Evolutionary conservation across 2,329 filamentous ascomycete genomes (phyloP).

Genomic region (Arthrobotrys conoides): DNA sequence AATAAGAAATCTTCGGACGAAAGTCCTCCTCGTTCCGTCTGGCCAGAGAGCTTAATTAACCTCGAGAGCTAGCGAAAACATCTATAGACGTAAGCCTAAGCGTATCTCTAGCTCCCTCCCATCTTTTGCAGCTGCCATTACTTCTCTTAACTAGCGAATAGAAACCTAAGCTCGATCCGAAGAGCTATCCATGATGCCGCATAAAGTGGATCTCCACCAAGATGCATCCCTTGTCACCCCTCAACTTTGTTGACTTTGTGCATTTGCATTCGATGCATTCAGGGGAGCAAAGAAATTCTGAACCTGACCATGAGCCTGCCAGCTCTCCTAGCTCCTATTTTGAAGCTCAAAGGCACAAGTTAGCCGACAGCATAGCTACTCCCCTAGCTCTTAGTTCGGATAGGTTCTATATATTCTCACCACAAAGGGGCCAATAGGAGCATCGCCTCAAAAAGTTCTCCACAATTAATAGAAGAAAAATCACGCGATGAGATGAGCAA

Average conservation of each 20-base stretch:
- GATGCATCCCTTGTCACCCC: constrained; percentile 37
- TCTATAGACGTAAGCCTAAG: constrained; percentile 36
- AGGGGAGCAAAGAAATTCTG: constrained; percentile 16
- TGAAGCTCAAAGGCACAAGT: constrained; percentile 29
- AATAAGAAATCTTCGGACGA: constrained; percentile 44
- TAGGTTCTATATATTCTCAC: constrained; percentile 6
- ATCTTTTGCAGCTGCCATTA: constrained; percentile 12
- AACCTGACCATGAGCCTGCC: too few species aligned
- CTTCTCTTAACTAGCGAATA: constrained; percentile 20
- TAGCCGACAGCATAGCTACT: constrained; percentile 41
- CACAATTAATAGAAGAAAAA: constrained; percentile 31
- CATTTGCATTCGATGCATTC: constrained; percentile 18
- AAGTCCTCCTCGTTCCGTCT: constrained; percentile 32
- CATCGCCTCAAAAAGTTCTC: constrained; percentile 26
- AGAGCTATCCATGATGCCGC: constrained; percentile 40
- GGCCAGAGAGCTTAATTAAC: constrained; percentile 1
- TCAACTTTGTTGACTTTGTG: constrained; percentile 5
- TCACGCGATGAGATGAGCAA: constrained; percentile 56
- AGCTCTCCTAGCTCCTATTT: constrained; percentile 17
- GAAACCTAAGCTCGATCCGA: constrained; percentile 29
- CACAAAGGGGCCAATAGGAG: constrained; percentile 3
- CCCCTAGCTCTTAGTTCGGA: constrained; percentile 21
- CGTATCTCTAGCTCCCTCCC: constrained; percentile 18
- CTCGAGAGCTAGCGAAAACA: constrained; percentile 10
- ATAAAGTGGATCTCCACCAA: constrained; percentile 38